These are phyloP conservation scores for Candida hungchunana DNA, from an alignment of 805 yeast species.

Conservation along the genomic window DNA sequence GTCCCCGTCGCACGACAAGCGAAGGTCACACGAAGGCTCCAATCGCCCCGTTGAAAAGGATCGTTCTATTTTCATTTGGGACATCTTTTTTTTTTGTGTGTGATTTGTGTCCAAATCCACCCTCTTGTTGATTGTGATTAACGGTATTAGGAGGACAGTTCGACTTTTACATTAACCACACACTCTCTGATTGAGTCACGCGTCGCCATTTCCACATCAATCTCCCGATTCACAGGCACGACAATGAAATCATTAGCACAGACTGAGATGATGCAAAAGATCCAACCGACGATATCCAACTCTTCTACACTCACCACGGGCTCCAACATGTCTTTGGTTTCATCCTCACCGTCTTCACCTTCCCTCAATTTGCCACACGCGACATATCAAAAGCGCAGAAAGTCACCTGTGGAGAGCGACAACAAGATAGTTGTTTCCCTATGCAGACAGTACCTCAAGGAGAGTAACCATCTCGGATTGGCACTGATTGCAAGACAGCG, in stretches of 20 bases:
- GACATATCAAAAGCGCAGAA: constrained; percentile 8
- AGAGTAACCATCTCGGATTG: constrained; percentile 65
- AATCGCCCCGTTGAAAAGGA: too few species aligned
- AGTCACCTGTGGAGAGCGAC: constrained; percentile 6
- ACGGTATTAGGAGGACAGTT: too few species aligned
- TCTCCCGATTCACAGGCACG: neutral
- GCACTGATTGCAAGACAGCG: constrained; percentile 77
- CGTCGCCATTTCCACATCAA: neutral
- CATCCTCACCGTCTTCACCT: constrained; percentile 16
- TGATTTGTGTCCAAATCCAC: too few species aligned
- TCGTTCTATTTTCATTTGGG: too few species aligned
- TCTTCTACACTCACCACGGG: constrained; percentile 16
- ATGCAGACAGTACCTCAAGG: constrained; percentile 50
- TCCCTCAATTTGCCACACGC: constrained; percentile 6
- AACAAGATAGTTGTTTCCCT: constrained; percentile 34
- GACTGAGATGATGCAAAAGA: constrained; percentile 13
- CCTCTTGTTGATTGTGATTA: too few species aligned
- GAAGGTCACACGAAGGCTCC: constrained; percentile 1
- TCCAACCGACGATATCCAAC: constrained; percentile 20
- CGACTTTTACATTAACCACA: too few species aligned
- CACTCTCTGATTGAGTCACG: neutral
- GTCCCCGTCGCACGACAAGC: neutral
- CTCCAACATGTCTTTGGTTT: constrained; percentile 10
- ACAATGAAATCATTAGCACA: constrained; percentile 4
- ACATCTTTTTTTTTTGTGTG: too few species aligned